Evolutionary conservation across 768 basidiomycete genomes (phyloP).

Genomic region (Jaapia argillacea): DNA sequence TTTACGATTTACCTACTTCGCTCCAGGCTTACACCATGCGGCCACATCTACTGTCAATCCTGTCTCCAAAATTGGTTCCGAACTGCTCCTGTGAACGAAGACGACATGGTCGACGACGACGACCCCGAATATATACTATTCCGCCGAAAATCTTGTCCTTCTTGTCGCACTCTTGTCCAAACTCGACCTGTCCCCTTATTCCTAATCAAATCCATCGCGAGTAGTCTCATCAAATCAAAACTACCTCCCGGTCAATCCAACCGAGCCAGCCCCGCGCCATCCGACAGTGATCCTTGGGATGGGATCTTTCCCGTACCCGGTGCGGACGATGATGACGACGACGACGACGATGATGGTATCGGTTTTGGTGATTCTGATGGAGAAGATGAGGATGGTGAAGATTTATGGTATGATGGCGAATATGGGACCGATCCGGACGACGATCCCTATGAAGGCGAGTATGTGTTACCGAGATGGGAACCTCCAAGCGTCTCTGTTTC

Average conservation of each 20-base stretch:
- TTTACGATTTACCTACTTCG: slow-evolving; percentile 6
- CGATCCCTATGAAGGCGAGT: slow-evolving; percentile 28
- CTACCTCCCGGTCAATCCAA: slow-evolving; percentile 11
- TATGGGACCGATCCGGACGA: slow-evolving; percentile 25
- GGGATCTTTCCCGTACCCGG: slow-evolving; percentile 49
- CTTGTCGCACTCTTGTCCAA: slow-evolving; percentile 48
- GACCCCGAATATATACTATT: slow-evolving; percentile 36
- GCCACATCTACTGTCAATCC: slow-evolving; percentile 62
- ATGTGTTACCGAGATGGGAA: slow-evolving; percentile 43
- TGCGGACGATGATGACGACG: slow-evolving; percentile 13
- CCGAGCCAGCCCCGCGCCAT: slow-evolving; percentile 21
- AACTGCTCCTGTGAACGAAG: slow-evolving; percentile 42
- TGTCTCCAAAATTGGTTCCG: slow-evolving; percentile 78
- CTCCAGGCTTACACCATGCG: slow-evolving; percentile 60
- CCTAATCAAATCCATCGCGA: slow-evolving; percentile 50
- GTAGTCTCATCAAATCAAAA: slow-evolving; percentile 37
- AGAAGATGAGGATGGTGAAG: slow-evolving; percentile 16
- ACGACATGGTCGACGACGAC: slow-evolving; percentile 33
- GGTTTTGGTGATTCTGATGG: slow-evolving; percentile 2
- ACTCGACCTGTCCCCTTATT: slow-evolving; percentile 61
- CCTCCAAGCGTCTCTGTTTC: slow-evolving; percentile 35
- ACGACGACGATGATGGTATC: slow-evolving; percentile 11
- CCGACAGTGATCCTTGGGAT: slow-evolving; percentile 55
- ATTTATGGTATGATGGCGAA: slow-evolving; percentile 10
- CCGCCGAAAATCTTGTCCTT: slow-evolving; percentile 64